Evolutionary conservation across 1,284 basidiomycete species (phyloP).

Genomic region (Hemileia vastatrix): DNA sequence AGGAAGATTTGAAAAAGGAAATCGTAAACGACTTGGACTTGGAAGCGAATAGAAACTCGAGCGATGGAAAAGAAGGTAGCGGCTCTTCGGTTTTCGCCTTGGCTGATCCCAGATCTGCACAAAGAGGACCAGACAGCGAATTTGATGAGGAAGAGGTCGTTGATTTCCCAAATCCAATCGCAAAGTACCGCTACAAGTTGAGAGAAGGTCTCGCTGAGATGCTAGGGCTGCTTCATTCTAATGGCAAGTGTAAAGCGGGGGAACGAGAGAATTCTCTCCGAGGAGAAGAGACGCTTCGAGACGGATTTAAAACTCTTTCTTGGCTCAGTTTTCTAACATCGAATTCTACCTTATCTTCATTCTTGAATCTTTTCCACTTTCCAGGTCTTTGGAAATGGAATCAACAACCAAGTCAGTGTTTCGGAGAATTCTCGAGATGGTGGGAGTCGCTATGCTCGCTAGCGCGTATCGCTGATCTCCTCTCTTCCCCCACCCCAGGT

Average conservation of each 20-base stretch:
- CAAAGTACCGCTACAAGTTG: constrained; percentile 30
- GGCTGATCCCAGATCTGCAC: background rate
- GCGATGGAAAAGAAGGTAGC: background rate
- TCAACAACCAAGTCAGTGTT: too few species aligned
- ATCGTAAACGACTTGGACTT: background rate
- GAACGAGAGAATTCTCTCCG: too few species aligned
- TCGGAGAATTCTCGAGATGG: too few species aligned
- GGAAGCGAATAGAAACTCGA: background rate
- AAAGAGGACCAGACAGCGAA: background rate
- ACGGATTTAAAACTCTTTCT: too few species aligned
- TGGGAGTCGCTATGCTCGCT: too few species aligned
- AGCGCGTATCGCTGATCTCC: too few species aligned
- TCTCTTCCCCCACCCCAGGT: too few species aligned
- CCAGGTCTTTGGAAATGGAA: too few species aligned
- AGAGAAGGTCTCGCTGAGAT: constrained; percentile 33
- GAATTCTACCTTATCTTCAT: too few species aligned
- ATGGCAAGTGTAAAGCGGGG: background rate
- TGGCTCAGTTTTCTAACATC: too few species aligned
- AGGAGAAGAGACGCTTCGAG: too few species aligned
- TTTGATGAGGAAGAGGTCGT: background rate
- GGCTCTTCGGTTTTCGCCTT: background rate
- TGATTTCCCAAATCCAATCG: constrained; percentile 35
- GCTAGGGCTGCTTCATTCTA: constrained; percentile 23
- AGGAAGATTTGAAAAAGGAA: background rate
- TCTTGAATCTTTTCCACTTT: too few species aligned